Evolutionary conservation across 2,329 filamentous ascomycete species (phyloP).

Genomic region (Neopestalotiopsis sp.): DNA sequence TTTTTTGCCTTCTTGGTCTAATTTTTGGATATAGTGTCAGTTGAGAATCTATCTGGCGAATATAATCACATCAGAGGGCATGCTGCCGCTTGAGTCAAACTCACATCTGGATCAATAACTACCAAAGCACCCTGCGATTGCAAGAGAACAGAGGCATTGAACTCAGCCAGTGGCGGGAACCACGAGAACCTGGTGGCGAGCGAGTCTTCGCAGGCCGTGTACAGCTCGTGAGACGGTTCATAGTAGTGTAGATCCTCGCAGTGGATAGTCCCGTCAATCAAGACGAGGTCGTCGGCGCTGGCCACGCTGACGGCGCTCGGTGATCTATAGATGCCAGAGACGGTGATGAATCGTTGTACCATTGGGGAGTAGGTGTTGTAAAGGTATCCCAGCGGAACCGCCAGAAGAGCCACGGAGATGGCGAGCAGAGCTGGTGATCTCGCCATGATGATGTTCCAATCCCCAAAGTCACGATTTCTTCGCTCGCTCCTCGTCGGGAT

Average conservation of each 20-base stretch:
- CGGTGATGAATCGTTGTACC: slow-evolving; percentile 13
- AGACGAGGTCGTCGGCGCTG: slow-evolving; percentile 34
- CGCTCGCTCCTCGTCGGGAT: too few species aligned
- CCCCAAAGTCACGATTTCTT: not conserved
- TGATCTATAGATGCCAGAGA: slow-evolving; percentile 26
- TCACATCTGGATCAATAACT: slow-evolving; percentile 53
- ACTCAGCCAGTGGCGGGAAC: slow-evolving; percentile 54
- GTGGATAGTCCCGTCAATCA: slow-evolving; percentile 56
- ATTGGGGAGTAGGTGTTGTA: slow-evolving; percentile 14
- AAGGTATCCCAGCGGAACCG: slow-evolving; percentile 14
- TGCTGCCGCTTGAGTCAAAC: not conserved
- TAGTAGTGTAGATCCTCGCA: slow-evolving; percentile 68
- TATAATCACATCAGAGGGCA: too few species aligned
- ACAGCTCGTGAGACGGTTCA: slow-evolving; percentile 50
- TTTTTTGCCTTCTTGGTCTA: slow-evolving; percentile 51
- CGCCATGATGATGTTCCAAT: not conserved
- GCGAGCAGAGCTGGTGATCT: not conserved
- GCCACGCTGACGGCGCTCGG: slow-evolving; percentile 27
- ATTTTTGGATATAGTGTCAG: not conserved
- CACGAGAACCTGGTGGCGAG: slow-evolving; percentile 47
- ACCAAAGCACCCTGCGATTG: slow-evolving; percentile 51
- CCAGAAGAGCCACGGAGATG: slow-evolving; percentile 15
- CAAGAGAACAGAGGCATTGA: slow-evolving; percentile 39
- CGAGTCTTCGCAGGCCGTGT: slow-evolving; percentile 60
- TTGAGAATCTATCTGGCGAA: not conserved